Base-by-base conservation (phyloP, 352 stramenopile species). In the Globisporangium rhizosaccharum region DNA sequence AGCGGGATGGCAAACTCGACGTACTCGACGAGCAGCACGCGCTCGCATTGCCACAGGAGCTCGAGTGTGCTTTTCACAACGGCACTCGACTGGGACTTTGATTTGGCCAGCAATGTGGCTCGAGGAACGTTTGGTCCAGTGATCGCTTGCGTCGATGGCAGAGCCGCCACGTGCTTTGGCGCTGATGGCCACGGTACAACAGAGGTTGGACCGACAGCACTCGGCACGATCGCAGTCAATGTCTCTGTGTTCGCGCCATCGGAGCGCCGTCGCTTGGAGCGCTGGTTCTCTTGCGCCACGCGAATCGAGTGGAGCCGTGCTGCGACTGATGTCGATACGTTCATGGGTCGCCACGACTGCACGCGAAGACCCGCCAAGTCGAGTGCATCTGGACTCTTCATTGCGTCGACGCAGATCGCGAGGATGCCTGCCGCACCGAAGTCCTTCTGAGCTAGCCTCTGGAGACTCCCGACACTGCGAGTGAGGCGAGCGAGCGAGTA, bases 1-100 rank as follows among this genome's bases (percentile, higher is more conserved):
- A 75, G 50, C 5, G 68, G 70, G 20, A 76, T 62, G 17, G 62
- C n/a, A 26, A 51, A 67, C 56, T 82, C 68, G 51, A 76, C 56
- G 37, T 70, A 75, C 57, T 79, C 68, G 20, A 63, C 59, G 36
- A 76, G 55, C 18, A 76, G 44, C 17, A 74, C 36, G 37, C 72
- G 74, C 49, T 77, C 69, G 0, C 53, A 66, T 15, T 69, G 59
- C 54, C 75, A 79, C 15, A 80, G 63, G 10, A 67, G 49, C 18
- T 69, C 59, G 10, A 74, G 59, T 2, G 61, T 54, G 8, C 28
- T 60, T 6, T 47, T 30, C 55, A 60, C 15, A 4, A 60, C 6
- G 6, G 33, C 20, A 0, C 28, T 53, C 23, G 9, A 30, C 30
- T 53, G 28, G 2, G 25, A 7, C 17, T 50, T 57, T 23, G 39